phyloP scores from a whole-genome alignment of 306 rosid species.

The Cucurbita moschata region DNA sequence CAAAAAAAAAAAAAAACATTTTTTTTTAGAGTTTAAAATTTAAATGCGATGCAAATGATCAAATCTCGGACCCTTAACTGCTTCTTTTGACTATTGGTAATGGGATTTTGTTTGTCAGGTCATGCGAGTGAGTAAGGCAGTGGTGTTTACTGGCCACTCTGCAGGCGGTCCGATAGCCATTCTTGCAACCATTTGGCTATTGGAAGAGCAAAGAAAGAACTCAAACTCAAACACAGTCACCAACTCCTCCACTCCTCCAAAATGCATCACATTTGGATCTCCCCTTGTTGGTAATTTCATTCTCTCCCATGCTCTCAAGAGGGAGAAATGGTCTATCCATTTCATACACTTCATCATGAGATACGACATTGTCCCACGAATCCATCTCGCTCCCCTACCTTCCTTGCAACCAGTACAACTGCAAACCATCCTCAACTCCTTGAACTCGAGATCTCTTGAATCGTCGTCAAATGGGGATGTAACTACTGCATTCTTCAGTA shows the following conservation, averaged over 20 bases:
- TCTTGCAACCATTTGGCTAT: conserved; percentile 47
- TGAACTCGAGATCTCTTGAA: conserved; percentile 8
- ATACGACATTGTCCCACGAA: conserved; percentile 56
- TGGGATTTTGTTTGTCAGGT: conserved; percentile 28
- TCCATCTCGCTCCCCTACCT: conserved; percentile 47
- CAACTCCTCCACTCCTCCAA: background rate
- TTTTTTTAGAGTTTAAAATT: no score
- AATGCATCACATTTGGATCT: conserved; percentile 65
- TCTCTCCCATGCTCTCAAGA: conserved; percentile 59
- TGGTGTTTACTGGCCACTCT: conserved; percentile 68
- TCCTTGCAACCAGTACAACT: conserved; percentile 14
- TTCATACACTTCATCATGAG: conserved; percentile 49
- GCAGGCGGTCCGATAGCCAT: conserved; percentile 50
- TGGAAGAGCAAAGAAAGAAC: conserved; percentile 18
- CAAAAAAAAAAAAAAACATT: no score
- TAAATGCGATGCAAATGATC: no score
- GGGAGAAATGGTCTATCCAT: conserved; percentile 54
- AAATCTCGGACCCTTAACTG: no score
- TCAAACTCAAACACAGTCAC: background rate
- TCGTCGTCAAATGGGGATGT: background rate
- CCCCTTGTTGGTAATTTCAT: conserved; percentile 59
- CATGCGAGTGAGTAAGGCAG: conserved; percentile 9
- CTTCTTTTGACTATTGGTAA: background rate
- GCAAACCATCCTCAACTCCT: conserved; percentile 13
- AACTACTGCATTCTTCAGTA: conserved; percentile 14